Base-by-base conservation (phyloP, 176 grass and related monocot genomes). In the Hsuehochloa calcarea region DNA sequence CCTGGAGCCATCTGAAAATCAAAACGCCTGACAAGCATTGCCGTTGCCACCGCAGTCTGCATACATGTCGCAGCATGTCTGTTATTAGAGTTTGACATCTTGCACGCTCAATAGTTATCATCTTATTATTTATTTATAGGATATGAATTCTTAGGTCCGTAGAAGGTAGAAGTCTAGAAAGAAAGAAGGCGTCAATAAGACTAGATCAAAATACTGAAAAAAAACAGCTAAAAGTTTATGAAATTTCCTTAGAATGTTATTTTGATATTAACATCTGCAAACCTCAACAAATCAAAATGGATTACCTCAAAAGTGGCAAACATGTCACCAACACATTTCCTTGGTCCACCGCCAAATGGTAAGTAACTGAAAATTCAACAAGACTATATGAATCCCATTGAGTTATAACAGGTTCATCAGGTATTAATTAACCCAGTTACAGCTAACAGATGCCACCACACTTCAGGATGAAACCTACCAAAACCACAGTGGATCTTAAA, bases 301-400 rank as follows among this genome's bases (percentile, higher is more conserved):
- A 82, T 89, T 95, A 98, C 96, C 91, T 98, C 96, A 80, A 98
- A 98, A 76, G 91, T 98, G 60, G 96, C 96, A 90, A 98, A 98
- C 91, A 98, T 98, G 81, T 95, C 96, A 22, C 96, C 96, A 49
- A 98, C 85, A 82, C 96, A 98, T 89, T 98, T 98, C 81, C 96
- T 87, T 89, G 93, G 96, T 10, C 96, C 96, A 2, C 93, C 96
- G 61, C 96, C 96, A 95, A 98, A 98, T 72, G 93, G 93, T 81
- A 98, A 91, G 81, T 98, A 98, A 87, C 96, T 98, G 93, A 91
- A 90, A 87, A 94, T 90, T 80, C 46, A 89, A 84, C 44, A 80
- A 80, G 50, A 78, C 10, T 38, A 12, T 59, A 74, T 77, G 35
- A 89, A 37, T 54, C n/a, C 59, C 77, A 73, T 19, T 72, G 39